Evolutionary conservation across 148 eudicot species (phyloP), one percentile per base, ranked within the genome.

Genomic region (Silene uniflora): DNA sequence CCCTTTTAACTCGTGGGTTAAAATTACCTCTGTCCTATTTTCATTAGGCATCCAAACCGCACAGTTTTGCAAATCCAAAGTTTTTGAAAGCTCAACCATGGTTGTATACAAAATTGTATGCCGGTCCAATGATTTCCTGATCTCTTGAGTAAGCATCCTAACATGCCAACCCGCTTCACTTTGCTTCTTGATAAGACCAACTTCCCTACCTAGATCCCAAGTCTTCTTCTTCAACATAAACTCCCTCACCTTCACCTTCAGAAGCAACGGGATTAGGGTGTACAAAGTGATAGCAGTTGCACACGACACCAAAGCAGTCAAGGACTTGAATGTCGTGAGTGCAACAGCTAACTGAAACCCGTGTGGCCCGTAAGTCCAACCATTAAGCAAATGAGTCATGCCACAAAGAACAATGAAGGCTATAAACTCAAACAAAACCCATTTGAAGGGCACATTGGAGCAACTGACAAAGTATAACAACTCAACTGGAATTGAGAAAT

Each of bases 31-130:
- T 0, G 95, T 91, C 62, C 82, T 87, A 21, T 78, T 76, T 78
- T 87, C 93, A 79, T 91, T 88, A n/a, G 97, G 98, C 98, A 93
- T 91, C 98, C 98, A 93, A 73, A 93, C 88, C 56, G 89, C 95
- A 79, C 97, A 93, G 72, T 91, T 91, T 54, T 83, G 84, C 84
- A 93, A 86, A 79, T 86, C 89, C 72, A 93, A 81, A 2, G 89
- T 86, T 73, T 90, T 85, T 5, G 98, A 93, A 16, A 93, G 85
- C 84, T 91, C 92, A 25, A 90, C 93, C 81, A 93, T 75, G 0
- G 98, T 93, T 0, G 95, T 91, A 80, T 91, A 77, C 67, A 93
- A 58, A 62, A 93, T 91, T 0, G 91, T 91, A 69, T 87, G 95
- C 67, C 93, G 88, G 77, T 93, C 98, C 49, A 93, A 86, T 4